These are phyloP conservation scores for Barnettozyma salicaria DNA, from an alignment of 805 yeast species.

Conservation along the genomic window DNA sequence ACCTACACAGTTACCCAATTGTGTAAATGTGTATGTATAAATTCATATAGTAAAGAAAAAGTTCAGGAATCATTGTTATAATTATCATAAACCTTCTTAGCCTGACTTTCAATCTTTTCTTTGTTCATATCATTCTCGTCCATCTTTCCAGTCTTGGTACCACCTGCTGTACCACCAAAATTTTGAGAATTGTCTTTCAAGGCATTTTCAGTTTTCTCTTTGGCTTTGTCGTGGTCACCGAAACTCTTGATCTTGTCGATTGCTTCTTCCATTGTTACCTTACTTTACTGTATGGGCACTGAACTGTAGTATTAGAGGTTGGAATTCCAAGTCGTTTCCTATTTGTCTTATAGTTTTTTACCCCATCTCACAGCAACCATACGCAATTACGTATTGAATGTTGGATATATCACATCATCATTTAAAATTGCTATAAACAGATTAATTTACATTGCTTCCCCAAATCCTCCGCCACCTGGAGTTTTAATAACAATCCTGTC, in stretches of 20 bases:
- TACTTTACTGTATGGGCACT: no score
- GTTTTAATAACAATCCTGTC: constrained; percentile 64
- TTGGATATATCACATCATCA: no score
- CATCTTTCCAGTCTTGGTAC: constrained; percentile 6
- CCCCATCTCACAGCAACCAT: no score
- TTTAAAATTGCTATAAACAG: no score
- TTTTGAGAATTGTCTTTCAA: constrained; percentile 7
- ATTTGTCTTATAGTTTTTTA: no score
- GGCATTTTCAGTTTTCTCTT: not conserved
- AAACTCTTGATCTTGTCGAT: constrained; percentile 1
- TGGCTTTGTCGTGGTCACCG: not conserved
- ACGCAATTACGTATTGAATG: no score
- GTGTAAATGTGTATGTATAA: no score
- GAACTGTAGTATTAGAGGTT: no score
- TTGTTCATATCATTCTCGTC: constrained; percentile 5
- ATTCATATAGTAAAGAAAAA: no score
- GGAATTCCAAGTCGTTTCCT: no score
- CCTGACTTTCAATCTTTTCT: constrained; percentile 16
- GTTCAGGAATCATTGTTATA: constrained; percentile 9
- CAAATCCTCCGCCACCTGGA: constrained; percentile 88
- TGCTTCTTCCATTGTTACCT: constrained; percentile 3
- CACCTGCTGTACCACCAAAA: constrained; percentile 18
- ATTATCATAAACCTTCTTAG: constrained; percentile 13
- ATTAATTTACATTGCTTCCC: constrained; percentile 25
- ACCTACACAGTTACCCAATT: no score